These are phyloP conservation scores for Colletotrichum orchidophilum DNA, from an alignment of 2,329 filamentous ascomycete species.

Conservation along the genomic window DNA sequence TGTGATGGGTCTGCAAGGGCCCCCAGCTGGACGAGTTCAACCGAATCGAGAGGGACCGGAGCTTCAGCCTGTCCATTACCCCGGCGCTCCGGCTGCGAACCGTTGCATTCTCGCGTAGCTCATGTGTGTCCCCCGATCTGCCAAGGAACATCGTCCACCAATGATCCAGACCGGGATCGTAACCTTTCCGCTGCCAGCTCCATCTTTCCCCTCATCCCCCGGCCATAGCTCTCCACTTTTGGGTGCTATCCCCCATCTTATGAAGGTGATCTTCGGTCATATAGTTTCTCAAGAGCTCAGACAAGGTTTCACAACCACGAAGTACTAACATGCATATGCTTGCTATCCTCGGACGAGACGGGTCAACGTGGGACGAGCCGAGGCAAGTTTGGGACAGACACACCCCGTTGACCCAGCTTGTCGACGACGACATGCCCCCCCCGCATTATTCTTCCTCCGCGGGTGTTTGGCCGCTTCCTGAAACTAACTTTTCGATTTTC, in stretches of 20 bases:
- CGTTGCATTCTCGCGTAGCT: background rate
- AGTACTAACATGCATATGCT: background rate
- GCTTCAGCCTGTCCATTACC: background rate
- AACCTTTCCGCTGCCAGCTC: background rate
- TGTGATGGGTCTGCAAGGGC: background rate
- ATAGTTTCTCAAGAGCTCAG: background rate
- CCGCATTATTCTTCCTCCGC: background rate
- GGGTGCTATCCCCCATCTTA: background rate
- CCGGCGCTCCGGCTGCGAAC: background rate
- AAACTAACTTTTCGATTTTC: background rate
- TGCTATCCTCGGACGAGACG: background rate
- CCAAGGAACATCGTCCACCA: background rate
- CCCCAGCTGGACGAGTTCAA: background rate
- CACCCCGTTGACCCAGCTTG: background rate
- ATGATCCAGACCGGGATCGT: background rate
- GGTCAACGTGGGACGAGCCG: background rate
- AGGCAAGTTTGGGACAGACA: background rate
- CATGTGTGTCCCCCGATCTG: background rate
- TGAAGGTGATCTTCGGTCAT: background rate
- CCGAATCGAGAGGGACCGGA: background rate
- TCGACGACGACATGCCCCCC: background rate
- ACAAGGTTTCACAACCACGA: background rate
- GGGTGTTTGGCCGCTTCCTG: background rate
- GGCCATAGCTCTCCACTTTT: background rate
- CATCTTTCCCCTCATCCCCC: background rate